Evolutionary conservation across 192 early-diverging fungal genomes (phyloP), one percentile per base, ranked within the genome.

Genomic region (Linnemannia hyalina): DNA sequence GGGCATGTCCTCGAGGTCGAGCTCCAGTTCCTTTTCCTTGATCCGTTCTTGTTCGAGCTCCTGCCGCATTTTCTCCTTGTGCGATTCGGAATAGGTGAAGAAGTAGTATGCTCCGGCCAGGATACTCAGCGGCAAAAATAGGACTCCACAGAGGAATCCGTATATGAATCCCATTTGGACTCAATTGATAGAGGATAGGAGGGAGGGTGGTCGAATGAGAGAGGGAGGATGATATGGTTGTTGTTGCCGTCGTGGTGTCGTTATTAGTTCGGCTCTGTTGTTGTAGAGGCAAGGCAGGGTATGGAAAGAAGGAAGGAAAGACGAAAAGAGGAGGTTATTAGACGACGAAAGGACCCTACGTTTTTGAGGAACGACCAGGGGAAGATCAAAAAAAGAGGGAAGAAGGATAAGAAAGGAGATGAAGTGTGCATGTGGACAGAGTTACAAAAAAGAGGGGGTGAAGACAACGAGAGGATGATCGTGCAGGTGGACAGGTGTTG

Each of bases 11-110:
- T 86, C 80, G 15, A 81, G 75, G 38, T 86, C 84, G 10, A 70
- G 71, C 4, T 69, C 44, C 38, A 78, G 65, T 42, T 73, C 79
- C 41, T 78, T 35, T 49, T 81, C 75, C 49, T 57, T 47, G 23
- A 49, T 79, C 47, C 49, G 52, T 38, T 77, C 75, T 38, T 86
- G 63, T 23, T 76, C 54, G 20, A 52, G 54, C 6, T 49, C 52
- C n/a, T 68, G 52, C 38, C 80, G 60, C 18, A 68, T 60, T 42
- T 77, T 76, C 42, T 74, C 80, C 20, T 79, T 46, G 65, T 78
- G 81, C 3, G 84, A 86, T 49, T 68, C 71, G 8, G 84, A 77
- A 74, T 81, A 86, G 41, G 52, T 86, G 76, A 86, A 86, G 72
- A 86, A 86, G 47, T 68, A 81, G 52, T 86, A 86, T 0, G 70